Percentiles rank a stretch among this genome's conserved stretches.
These are phyloP conservation scores for Aspergillus intermedius DNA, from an alignment of 2,329 filamentous ascomycete species.

Conservation along the genomic window DNA sequence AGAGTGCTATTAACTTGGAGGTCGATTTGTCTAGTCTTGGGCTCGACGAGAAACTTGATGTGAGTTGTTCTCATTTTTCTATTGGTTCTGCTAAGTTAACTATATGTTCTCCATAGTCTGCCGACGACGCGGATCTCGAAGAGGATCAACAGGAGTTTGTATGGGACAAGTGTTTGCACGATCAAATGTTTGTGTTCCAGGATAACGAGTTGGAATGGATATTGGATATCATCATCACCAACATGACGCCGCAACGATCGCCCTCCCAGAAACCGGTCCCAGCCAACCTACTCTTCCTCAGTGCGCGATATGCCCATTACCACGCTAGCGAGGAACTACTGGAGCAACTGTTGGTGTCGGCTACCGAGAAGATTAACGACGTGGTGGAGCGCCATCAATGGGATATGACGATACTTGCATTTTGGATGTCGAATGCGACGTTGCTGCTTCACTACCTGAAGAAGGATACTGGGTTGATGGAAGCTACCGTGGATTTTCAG, in stretches of 20 bases:
- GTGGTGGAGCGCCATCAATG: slow-evolving; percentile 94
- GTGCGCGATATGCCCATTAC: slow-evolving; percentile 92
- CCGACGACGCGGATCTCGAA: slow-evolving; percentile 79
- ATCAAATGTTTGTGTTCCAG: slow-evolving; percentile 99
- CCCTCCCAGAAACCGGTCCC: slow-evolving; percentile 97
- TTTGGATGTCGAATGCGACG: slow-evolving; percentile 98
- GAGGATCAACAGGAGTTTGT: slow-evolving; percentile 92
- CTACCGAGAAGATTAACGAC: slow-evolving; percentile 94
- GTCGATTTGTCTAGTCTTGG: slow-evolving; percentile 94
- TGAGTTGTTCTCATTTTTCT: slow-evolving; percentile 35
- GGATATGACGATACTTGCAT: slow-evolving; percentile 99
- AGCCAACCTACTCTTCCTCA: slow-evolving; percentile 93
- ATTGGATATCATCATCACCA: slow-evolving; percentile 90
- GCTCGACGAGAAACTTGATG: slow-evolving; percentile 91
- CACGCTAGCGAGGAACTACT: slow-evolving; percentile 83
- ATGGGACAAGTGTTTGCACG: slow-evolving; percentile 88
- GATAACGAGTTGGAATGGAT: slow-evolving; percentile 87
- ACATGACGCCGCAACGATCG: slow-evolving; percentile 93
- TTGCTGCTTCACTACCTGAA: slow-evolving; percentile 93
- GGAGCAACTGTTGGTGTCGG: slow-evolving; percentile 69
- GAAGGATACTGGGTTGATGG: slow-evolving; percentile 77
- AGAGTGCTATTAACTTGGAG: slow-evolving; percentile 92
- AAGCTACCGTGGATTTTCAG: slow-evolving; percentile 81
- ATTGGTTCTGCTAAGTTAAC: slow-evolving; percentile 2
- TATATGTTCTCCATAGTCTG: slow-evolving; percentile 31